phyloP scores from a whole-genome alignment of 768 basidiomycete genomes.

The Lentinula edodes region DNA sequence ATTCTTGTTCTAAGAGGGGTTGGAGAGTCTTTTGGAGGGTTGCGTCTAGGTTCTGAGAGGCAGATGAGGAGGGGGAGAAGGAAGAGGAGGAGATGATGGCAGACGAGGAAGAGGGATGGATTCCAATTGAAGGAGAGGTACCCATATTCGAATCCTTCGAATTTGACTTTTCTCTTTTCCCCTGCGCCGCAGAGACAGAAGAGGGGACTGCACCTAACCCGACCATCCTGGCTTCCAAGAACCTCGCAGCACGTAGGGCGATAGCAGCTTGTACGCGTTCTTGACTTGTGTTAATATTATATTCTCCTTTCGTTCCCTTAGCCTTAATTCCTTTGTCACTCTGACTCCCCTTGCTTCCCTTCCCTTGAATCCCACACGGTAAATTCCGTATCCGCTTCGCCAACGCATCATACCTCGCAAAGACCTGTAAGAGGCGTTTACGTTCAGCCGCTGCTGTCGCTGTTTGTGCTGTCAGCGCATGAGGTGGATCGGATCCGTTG shows the following conservation, averaged over 20 bases:
- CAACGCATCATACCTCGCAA: slow-evolving; percentile 84
- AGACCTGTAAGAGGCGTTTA: slow-evolving; percentile 79
- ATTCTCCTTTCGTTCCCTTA: slow-evolving; percentile 28
- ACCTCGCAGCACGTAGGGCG: slow-evolving; percentile 65
- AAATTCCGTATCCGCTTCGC: slow-evolving; percentile 79
- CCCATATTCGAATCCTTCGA: slow-evolving; percentile 20
- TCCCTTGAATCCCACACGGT: slow-evolving; percentile 36
- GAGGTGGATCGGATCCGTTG: too few relatives aligned
- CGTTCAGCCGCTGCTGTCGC: slow-evolving; percentile 67
- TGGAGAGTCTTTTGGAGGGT: slow-evolving; percentile 70
- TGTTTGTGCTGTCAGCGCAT: slow-evolving; percentile 28
- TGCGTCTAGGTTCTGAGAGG: slow-evolving; percentile 56
- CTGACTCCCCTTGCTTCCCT: not conserved
- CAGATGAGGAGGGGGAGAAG: not conserved
- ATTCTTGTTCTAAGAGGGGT: slow-evolving; percentile 91
- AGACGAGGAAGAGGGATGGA: too few relatives aligned
- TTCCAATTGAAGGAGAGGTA: too few relatives aligned
- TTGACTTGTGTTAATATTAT: slow-evolving; percentile 40
- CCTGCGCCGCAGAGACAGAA: too few relatives aligned
- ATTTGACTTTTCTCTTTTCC: too few relatives aligned
- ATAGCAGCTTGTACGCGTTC: slow-evolving; percentile 84
- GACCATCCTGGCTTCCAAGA: slow-evolving; percentile 23
- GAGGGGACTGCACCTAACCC: not conserved
- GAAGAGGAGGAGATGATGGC: not conserved
- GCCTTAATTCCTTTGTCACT: too few relatives aligned